These are phyloP conservation scores for Xylaria palmicola DNA, from an alignment of 495 filamentous ascomycete genomes.

Conservation along the genomic window DNA sequence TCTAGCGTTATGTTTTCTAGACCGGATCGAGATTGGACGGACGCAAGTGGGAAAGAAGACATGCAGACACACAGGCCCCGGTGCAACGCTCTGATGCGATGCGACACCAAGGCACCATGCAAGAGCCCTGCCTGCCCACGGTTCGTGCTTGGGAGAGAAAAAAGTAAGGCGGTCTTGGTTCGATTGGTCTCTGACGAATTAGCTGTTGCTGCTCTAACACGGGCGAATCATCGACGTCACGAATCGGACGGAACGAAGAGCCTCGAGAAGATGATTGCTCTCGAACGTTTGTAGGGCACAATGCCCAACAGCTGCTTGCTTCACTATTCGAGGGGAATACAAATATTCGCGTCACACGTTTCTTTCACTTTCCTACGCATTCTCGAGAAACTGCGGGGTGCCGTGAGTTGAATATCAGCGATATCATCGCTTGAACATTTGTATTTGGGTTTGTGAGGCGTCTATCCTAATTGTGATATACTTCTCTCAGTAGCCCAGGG, in stretches of 20 bases:
- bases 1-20: conserved; percentile 10
- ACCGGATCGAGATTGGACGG: conserved; percentile 9
- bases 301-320: not conserved
- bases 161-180: conserved; percentile 37
- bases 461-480: conserved; percentile 19
- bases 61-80: conserved; percentile 16
- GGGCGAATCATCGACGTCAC: not conserved
- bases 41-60: conserved; percentile 3
- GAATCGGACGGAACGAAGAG: not conserved
- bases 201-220: conserved; percentile 4
- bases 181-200: conserved; percentile 26
- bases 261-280: no score
- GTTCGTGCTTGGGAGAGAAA: conserved; percentile 18
- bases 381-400: no score
- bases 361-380: no score
- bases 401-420: conserved; percentile 5
- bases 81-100: conserved; percentile 5
- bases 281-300: no score
- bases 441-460: conserved; percentile 29
- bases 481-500: conserved; percentile 21
- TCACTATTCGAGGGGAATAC: not conserved
- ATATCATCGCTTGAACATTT: conserved; percentile 23
- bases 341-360: not conserved
- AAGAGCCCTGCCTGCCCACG: conserved; percentile 8
- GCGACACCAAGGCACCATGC: conserved; percentile 6